Evolutionary conservation across 2,329 filamentous ascomycete species (phyloP), one percentile per base, ranked within the genome.

Genomic region (Mycosphaerella arachidis): DNA sequence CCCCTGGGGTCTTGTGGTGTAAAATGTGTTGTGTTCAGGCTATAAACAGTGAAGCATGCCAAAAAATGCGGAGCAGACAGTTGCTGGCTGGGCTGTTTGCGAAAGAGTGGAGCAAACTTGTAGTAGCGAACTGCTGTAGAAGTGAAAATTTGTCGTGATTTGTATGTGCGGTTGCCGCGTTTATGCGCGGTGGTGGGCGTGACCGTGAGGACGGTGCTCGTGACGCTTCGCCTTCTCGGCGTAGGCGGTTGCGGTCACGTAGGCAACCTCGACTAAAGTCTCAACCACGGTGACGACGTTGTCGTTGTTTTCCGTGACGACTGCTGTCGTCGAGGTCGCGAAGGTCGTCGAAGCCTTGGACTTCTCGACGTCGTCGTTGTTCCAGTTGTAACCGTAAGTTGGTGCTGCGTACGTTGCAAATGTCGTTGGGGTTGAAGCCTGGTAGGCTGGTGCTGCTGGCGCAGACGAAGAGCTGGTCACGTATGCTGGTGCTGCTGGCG

Each of bases 201-300:
- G 65, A 48, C 50, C 64, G 55, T 71, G 69, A 59, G 57, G 60
- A 61, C 69, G 69, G 65, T 71, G 67, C 60, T 68, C 63, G 67
- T 70, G 68, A 29, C 70, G 62, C 56, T 57, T 53, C 50, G 46
- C 40, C 33, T 66, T 61, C 58, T 31, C 54, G 55, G 56, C 60
- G 48, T 67, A 69, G 18, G 60, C 65, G 40, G 66, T 70, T 27
- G 60, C 65, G 40, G 66, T 70, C 33, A 66, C 68, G 46, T 67
- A 62, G 45, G 68, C 62, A 37, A 70, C 72, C 46, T 64, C 68
- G 40, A 64, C 58, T 50, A 59, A 62, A 10, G 67, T 69, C 56
- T 63, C 66, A 48, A 69, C 43, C 53, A 65, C 61, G 55, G 57
- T 55, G 53, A 57, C 62, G 43, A 59, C 62, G 31, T 48, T 57